A percentile compares a stretch with the other conserved stretches of the same genome.
Evolutionary conservation across 2,329 filamentous ascomycete species (phyloP).

Genomic region (Botryotinia calthae): DNA sequence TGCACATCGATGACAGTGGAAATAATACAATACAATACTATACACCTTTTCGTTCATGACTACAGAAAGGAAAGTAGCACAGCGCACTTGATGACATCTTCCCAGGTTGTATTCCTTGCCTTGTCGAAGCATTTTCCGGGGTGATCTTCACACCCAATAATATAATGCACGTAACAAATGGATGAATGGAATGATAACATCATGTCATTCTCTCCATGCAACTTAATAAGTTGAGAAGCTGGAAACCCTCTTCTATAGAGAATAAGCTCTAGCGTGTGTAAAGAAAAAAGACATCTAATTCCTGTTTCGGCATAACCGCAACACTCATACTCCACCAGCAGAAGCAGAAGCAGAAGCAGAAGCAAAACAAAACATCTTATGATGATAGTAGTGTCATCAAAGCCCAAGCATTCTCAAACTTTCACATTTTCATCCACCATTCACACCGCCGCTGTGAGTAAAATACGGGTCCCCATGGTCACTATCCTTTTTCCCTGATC

Average conservation of each 20-base stretch:
- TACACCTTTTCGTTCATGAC: constrained; percentile 2
- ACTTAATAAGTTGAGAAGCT: neutral
- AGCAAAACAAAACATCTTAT: neutral
- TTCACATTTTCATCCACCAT: constrained; percentile 2
- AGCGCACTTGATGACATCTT: neutral
- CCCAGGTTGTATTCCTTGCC: neutral
- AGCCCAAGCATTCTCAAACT: neutral
- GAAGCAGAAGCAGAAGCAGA: neutral
- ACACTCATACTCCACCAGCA: neutral
- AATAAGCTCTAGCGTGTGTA: neutral
- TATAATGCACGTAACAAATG: neutral
- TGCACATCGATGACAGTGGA: neutral
- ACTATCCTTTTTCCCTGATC: constrained; percentile 15
- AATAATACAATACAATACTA: neutral
- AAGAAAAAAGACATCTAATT: neutral
- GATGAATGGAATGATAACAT: neutral
- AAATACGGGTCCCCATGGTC: constrained; percentile 7
- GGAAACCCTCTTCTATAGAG: neutral
- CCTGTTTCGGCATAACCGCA: neutral
- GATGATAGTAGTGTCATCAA: constrained; percentile 8
- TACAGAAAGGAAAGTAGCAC: neutral
- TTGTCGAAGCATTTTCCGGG: constrained; percentile 9
- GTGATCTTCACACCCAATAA: constrained; percentile 7
- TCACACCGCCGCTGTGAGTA: constrained; percentile 18
- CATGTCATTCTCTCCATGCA: neutral